Evolutionary conservation across 768 basidiomycete genomes (phyloP), one percentile per base, ranked within the genome.

Genomic region (Neoboletus subvelutipes): DNA sequence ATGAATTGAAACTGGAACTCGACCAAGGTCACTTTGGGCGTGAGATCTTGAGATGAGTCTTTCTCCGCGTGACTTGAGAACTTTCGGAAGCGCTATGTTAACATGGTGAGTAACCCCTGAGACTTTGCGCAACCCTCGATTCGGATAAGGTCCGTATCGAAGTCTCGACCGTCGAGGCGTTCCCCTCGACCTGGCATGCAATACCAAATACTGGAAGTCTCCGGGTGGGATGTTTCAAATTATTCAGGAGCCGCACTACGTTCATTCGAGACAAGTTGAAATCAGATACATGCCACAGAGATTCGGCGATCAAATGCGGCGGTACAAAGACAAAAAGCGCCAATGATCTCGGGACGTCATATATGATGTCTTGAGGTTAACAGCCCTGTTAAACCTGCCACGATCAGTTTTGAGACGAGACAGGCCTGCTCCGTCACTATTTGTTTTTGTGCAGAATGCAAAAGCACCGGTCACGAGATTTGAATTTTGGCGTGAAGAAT

Each of bases 91-190:
- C 11, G 11, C 18, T 45, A 29, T 18, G 26, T 29, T 46, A 20
- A 9, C 22, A 42, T 15, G 22, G 22, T n/a, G 22, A 8, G 12
- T 36, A 18, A 2, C 22, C 39, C 39, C 60, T 31, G 4, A 34
- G n/a, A 5, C 26, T 52, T 34, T 43, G 52, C 52, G 56, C 41
- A 53, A 45, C 55, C 55, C 61, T 52, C 52, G 52, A 64, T 42
- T 6, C 46, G 57, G 50, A 43, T 43, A 45, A 51, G 64, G 52
- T 64, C 61, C 64, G 52, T 17, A 5, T 18, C 1, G 10, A 4
- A n/a, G 53, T 52, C 63, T 66, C 36, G 64, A 54, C 50, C 48
- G n/a, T 47, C 47, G 48, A 45, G 49, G 20, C 22, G 20, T 6
- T 24, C 40, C n/a, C 13, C 4, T 20, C 20, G 10, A 26, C 24